Conservation (phyloP, 352 stramenopile genomes). For the Phytopythium helicoides region DNA sequence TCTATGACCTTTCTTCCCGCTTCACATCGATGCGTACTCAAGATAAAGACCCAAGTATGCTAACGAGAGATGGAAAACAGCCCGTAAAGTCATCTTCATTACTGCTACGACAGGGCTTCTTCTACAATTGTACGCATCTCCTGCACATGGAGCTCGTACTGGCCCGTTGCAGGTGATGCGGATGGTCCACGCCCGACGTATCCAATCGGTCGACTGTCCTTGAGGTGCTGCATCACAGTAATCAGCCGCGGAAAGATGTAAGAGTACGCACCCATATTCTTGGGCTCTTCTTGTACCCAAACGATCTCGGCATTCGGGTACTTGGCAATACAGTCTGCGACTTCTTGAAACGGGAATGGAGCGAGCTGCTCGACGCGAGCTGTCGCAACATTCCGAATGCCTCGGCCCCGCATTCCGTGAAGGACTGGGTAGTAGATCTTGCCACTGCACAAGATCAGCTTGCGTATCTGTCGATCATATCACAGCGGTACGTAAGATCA, state of each 20-base stretch:
- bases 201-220: conserved; percentile 45
- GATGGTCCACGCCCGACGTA: conserved; percentile 96
- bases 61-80: conserved; percentile 3
- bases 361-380: conserved; percentile 86
- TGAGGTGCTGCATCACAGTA: conserved; percentile 90
- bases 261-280: conserved; percentile 98
- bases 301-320: conserved; percentile 97
- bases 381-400: conserved; percentile 62
- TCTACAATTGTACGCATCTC: conserved; percentile 95
- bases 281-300: conserved; percentile 98
- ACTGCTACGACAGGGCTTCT: conserved; percentile 55
- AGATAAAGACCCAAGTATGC: no score
- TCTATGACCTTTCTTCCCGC: no score
- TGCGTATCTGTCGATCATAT: conserved; percentile 44
- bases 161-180: conserved; percentile 95
- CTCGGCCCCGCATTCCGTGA: conserved; percentile 54
- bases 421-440: conserved; percentile 85
- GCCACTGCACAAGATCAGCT: conserved; percentile 76
- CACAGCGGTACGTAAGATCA: neutral
- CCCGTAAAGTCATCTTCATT: no score
- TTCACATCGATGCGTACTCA: no score
- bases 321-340: conserved; percentile 85
- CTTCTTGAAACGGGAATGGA: conserved; percentile 97
- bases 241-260: conserved; percentile 92
- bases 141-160: conserved; percentile 92